These are phyloP conservation scores for Tilletia indica DNA, from an alignment of 1,284 basidiomycete species.

Conservation along the genomic window DNA sequence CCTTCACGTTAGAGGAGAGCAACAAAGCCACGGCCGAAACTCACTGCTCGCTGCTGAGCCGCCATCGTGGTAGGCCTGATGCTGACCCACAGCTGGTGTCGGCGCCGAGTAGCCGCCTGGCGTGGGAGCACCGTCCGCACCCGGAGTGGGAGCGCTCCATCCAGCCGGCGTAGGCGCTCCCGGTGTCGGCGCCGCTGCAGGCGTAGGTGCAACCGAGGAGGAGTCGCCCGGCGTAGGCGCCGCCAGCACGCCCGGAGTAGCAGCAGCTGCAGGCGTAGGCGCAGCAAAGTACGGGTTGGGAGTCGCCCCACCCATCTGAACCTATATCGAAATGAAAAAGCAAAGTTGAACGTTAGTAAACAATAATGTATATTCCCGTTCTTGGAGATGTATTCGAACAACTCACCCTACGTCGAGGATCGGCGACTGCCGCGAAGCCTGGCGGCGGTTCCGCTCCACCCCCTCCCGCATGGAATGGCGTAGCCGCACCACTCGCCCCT, in stretches of 20 bases:
- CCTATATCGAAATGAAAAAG: conserved; percentile 12
- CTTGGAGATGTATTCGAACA: conserved; percentile 26
- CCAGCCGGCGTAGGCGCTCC: conserved; percentile 9
- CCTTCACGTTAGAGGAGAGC: too few species aligned
- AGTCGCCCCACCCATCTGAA: conserved; percentile 17
- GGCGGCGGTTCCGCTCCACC: conserved; percentile 33
- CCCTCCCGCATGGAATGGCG: conserved; percentile 19
- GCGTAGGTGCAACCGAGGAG: not conserved
- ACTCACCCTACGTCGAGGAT: conserved; percentile 22
- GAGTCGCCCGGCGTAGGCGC: not conserved
- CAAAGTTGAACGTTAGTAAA: not conserved
- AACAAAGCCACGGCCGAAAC: not conserved
- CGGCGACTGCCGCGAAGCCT: conserved; percentile 15
- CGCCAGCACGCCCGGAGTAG: not conserved
- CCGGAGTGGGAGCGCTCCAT: not conserved
- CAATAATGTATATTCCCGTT: not conserved
- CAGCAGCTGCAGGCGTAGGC: conserved; percentile 33
- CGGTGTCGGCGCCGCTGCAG: conserved; percentile 3
- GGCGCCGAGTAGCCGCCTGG: conserved; percentile 10
- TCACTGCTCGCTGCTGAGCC: not conserved
- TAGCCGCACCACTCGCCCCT: not conserved
- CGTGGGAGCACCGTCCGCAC: conserved; percentile 5
- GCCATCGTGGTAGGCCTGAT: not conserved
- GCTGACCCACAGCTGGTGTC: conserved; percentile 2
- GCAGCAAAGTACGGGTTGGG: conserved; percentile 39